Evolutionary conservation across 768 basidiomycete species (phyloP), one percentile per base, ranked within the genome.

Genomic region (Lactarius psammicola): DNA sequence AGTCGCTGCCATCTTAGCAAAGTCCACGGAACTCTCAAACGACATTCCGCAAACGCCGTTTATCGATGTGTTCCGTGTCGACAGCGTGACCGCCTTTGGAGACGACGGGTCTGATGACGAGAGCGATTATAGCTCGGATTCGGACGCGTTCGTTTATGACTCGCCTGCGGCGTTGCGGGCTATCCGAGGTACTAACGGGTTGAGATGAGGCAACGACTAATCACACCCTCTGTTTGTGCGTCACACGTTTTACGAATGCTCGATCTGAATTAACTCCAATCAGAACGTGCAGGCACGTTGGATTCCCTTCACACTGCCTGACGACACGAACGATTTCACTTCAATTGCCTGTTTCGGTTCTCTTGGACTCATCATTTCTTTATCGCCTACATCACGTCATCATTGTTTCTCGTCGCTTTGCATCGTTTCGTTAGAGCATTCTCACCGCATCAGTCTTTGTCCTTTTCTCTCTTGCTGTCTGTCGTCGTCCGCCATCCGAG

Each of bases 1-100:
- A 18, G 89, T 92, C 8, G 90, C 90, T 7, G 89, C 89, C 31
- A 92, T 92, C 69, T 82, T 92, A 28, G 90, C 90, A 42, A 89
- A 90, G 75, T 90, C 89, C n/a, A 87, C 85, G 2, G 84, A 82
- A 54, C 71, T 81, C 18, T 78, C 79, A 10, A 70, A 66, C 31
- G 88, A 87, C 69, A 77, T 82, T 20, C 90, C 90, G 2, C 87
- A 87, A 69, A 92, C 90, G n/a, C 90, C 90, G 3, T 90, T 90
- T 77, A 77, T 85, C 11, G 90, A 91, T 72, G 85, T 88, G 36
- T 92, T 92, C 79, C 80, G 82, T 59, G 83, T 92, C 30, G 81
- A 81, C 36, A 60, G 66, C 30, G 55, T 70, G 60, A 63, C 68
- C n/a, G 67, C 72, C 36, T 73, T 70, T 53, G 56, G 33, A n/a